Evolutionary conservation across 305 asterid genomes (phyloP).

Genomic region (Fraxinus xanthoxyloides): DNA sequence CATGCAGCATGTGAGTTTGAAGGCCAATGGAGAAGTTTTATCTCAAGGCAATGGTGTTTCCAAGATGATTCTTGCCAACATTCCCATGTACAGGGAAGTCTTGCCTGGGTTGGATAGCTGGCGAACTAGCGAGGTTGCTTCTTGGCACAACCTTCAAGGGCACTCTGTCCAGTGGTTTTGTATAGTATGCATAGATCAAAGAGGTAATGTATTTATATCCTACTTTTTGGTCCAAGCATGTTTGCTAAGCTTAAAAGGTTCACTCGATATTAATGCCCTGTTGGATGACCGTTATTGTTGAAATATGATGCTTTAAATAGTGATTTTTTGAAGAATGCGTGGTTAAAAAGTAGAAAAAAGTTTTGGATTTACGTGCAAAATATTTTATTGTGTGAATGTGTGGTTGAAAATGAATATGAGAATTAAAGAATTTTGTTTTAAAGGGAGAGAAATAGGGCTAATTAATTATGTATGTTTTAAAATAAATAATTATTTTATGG

Average conservation of each 20-base stretch:
- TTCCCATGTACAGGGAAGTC: conserved; percentile 71
- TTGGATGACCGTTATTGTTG: no score
- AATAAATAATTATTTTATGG: background rate
- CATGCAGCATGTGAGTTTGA: conserved; percentile 66
- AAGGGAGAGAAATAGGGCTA: no score
- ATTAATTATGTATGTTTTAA: background rate
- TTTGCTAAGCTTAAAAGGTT: background rate
- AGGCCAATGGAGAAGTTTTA: conserved; percentile 58
- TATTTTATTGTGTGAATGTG: no score
- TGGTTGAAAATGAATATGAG: no score
- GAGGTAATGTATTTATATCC: conserved; percentile 42
- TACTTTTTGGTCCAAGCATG: background rate
- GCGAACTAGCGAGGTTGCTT: conserved; percentile 67
- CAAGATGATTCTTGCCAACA: conserved; percentile 63
- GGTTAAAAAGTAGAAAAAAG: no score
- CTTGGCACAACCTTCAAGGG: conserved; percentile 81
- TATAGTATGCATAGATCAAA: conserved; percentile 71
- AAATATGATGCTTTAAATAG: no score
- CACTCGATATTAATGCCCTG: background rate
- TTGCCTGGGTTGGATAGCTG: conserved; percentile 78
- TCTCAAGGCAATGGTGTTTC: conserved; percentile 79
- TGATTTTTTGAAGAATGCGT: no score
- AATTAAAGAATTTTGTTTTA: no score
- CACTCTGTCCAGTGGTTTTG: conserved; percentile 87
- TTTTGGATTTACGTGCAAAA: no score